These are phyloP conservation scores for Phytophthora idaei DNA, from an alignment of 352 stramenopile species.

Conservation along the genomic window DNA sequence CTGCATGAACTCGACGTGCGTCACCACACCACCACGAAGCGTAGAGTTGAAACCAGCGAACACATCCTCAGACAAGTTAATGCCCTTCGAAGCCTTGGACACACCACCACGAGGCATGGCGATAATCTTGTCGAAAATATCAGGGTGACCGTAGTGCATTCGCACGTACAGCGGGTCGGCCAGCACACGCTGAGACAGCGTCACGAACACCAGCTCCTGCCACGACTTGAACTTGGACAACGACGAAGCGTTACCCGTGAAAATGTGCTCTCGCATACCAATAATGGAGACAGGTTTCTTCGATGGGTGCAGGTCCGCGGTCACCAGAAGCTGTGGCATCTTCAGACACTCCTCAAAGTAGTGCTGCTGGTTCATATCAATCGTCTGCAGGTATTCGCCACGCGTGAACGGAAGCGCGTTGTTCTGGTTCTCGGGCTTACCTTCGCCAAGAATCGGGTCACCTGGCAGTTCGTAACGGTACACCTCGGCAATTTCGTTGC, in stretches of 20 bases:
- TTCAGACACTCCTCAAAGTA: slow-evolving; percentile 91
- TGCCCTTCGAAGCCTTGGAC: slow-evolving; percentile 79
- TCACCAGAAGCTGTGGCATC: slow-evolving; percentile 79
- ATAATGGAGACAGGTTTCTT: slow-evolving; percentile 82
- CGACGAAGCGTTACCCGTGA: slow-evolving; percentile 78
- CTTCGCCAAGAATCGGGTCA: slow-evolving; percentile 84
- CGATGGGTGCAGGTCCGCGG: slow-evolving; percentile 64
- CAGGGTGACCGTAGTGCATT: slow-evolving; percentile 86
- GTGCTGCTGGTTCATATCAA: slow-evolving; percentile 92
- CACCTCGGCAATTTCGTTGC: slow-evolving; percentile 70
- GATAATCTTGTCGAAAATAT: slow-evolving; percentile 85
- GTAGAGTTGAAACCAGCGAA: slow-evolving; percentile 81
- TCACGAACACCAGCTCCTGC: slow-evolving; percentile 84
- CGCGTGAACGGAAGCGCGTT: slow-evolving; percentile 87
- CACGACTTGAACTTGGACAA: slow-evolving; percentile 84
- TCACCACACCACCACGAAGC: slow-evolving; percentile 68
- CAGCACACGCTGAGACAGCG: slow-evolving; percentile 76
- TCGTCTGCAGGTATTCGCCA: slow-evolving; percentile 88
- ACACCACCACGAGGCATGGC: slow-evolving; percentile 73
- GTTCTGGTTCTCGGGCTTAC: slow-evolving; percentile 91
- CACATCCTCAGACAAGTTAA: slow-evolving; percentile 86
- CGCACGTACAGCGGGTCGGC: slow-evolving; percentile 75
- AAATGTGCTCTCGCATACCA: slow-evolving; percentile 87
- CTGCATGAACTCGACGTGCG: slow-evolving; percentile 83
- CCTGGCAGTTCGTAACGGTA: slow-evolving; percentile 83